These are phyloP conservation scores for Magnolia kwangsiensis DNA, from an alignment of 164 flowering plant species.

Conservation along the genomic window DNA sequence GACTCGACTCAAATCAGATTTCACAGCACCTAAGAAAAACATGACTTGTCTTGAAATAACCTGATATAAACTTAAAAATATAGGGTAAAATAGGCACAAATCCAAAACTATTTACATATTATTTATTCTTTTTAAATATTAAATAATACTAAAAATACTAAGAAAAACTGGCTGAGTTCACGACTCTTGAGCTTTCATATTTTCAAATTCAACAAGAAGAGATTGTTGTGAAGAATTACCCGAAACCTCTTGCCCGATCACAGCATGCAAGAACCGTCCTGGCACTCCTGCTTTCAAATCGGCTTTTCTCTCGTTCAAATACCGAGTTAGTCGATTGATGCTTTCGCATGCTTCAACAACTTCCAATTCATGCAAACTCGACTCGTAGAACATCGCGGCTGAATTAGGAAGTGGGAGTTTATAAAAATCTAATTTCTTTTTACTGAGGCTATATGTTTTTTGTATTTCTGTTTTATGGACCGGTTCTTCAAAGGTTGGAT, in stretches of 20 bases:
- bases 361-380: constrained; percentile 38
- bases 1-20: too few species aligned
- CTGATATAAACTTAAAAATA: too few species aligned
- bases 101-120: too few species aligned
- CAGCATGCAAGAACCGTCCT: constrained; percentile 61
- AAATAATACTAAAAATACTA: too few species aligned
- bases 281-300: constrained; percentile 58
- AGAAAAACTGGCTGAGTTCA: too few species aligned
- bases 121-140: too few species aligned
- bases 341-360: constrained; percentile 49
- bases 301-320: constrained; percentile 40
- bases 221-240: constrained; percentile 29
- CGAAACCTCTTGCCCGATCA: constrained; percentile 45
- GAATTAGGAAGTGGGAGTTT: constrained; percentile 47
- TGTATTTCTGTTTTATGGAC: not conserved
- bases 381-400: constrained; percentile 55
- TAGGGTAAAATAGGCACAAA: too few species aligned
- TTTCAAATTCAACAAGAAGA: too few species aligned
- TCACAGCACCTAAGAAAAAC: too few species aligned
- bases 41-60: too few species aligned
- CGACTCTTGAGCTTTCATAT: too few species aligned
- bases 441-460: constrained; percentile 31
- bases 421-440: constrained; percentile 15
- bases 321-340: constrained; percentile 35
- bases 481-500: constrained; percentile 15